phyloP scores from a whole-genome alignment of 2,329 filamentous ascomycete species.

The Diaporthe sp. region DNA sequence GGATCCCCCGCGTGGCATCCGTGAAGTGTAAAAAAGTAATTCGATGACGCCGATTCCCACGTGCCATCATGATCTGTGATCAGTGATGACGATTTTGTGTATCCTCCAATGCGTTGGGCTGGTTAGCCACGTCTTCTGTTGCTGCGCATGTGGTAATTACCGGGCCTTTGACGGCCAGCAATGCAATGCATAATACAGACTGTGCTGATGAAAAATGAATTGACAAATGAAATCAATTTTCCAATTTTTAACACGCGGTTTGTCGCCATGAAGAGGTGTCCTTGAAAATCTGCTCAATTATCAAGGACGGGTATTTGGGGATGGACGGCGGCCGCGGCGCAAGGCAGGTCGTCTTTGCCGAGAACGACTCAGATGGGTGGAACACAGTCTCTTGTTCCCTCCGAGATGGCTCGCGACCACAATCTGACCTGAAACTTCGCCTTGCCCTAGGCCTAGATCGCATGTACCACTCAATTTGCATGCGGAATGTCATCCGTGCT shows the following conservation, averaged over 20 bases:
- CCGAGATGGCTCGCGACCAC: neutral
- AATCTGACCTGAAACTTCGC: neutral
- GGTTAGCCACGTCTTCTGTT: neutral
- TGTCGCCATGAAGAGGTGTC: neutral
- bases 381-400: neutral
- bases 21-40: neutral
- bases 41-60: slow-evolving; percentile 6
- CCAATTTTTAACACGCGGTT: neutral
- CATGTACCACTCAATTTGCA: neutral
- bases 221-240: neutral
- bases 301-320: slow-evolving; percentile 12
- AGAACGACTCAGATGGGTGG: slow-evolving; percentile 12
- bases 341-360: slow-evolving; percentile 5
- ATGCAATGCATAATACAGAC: neutral
- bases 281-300: neutral
- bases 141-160: neutral
- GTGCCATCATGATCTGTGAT: slow-evolving; percentile 3
- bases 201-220: neutral
- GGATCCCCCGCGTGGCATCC: neutral
- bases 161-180: neutral
- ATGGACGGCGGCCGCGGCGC: slow-evolving; percentile 14
- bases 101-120: neutral
- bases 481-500: neutral
- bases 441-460: neutral
- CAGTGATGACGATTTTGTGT: slow-evolving; percentile 11